These are phyloP conservation scores for Saturnispora ahearnii DNA, from an alignment of 805 yeast genomes.

Conservation along the genomic window DNA sequence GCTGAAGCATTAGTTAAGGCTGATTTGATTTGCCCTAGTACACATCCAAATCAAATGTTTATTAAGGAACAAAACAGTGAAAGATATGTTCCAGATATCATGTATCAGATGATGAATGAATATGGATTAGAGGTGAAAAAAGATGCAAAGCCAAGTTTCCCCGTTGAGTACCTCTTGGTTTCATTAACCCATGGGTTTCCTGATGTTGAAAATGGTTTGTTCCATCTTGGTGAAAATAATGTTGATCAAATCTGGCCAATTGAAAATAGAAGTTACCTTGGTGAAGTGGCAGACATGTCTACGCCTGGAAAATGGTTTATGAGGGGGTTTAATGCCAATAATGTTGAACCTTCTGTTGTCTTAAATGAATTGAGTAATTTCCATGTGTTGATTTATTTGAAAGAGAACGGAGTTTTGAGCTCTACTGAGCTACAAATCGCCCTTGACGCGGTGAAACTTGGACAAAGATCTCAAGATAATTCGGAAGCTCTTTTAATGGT, in stretches of 20 bases:
- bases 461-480: background rate
- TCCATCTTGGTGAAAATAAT: background rate
- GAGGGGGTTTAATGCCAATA: conserved; percentile 5
- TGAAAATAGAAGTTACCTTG: conserved; percentile 71
- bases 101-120: conserved; percentile 77
- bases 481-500: background rate
- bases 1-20: conserved; percentile 88
- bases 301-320: conserved; percentile 43
- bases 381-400: conserved; percentile 59
- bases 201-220: conserved; percentile 29
- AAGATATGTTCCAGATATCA: conserved; percentile 91
- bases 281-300: conserved; percentile 59
- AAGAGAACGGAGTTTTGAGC: background rate
- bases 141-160: conserved; percentile 85
- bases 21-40: conserved; percentile 75
- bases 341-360: conserved; percentile 1
- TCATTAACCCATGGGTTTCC: conserved; percentile 93
- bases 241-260: conserved; percentile 44
- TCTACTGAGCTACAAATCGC: background rate
- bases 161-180: conserved; percentile 82
- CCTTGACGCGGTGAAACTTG: background rate
- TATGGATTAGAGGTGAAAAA: conserved; percentile 81
- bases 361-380: conserved; percentile 46
- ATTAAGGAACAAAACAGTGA: conserved; percentile 63
- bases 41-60: conserved; percentile 81